These are phyloP conservation scores for Botrytis deweyae DNA, from an alignment of 2,329 filamentous ascomycete genomes.

Conservation along the genomic window DNA sequence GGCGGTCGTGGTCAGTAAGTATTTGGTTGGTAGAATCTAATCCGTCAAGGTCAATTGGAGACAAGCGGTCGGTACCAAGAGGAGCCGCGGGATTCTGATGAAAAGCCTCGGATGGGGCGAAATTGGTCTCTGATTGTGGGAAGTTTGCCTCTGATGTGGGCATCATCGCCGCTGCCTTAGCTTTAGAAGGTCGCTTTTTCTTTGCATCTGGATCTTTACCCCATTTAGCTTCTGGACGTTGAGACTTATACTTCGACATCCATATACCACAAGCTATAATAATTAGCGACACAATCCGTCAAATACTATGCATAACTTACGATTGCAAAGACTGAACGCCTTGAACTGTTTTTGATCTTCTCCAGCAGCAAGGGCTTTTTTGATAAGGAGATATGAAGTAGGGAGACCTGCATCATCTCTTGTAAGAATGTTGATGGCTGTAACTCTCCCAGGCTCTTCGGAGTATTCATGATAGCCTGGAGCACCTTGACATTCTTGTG, in stretches of 20 bases:
- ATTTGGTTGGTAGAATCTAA: conserved; percentile 8
- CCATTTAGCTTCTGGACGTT: conserved; percentile 84
- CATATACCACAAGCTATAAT: conserved; percentile 80
- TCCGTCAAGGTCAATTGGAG: conserved; percentile 19
- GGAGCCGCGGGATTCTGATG: neutral
- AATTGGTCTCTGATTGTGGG: conserved; percentile 45
- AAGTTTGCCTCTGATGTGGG: conserved; percentile 40
- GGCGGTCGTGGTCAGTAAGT: neutral
- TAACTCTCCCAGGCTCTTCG: conserved; percentile 69
- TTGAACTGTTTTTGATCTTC: conserved; percentile 68
- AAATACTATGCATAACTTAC: conserved; percentile 48
- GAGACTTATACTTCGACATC: conserved; percentile 83
- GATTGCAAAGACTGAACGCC: conserved; percentile 83
- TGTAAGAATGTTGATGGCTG: conserved; percentile 69
- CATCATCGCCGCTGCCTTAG: conserved; percentile 27
- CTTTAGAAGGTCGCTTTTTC: conserved; percentile 43
- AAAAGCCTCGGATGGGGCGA: conserved; percentile 33
- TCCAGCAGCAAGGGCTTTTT: conserved; percentile 64
- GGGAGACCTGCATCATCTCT: conserved; percentile 62
- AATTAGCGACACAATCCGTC: conserved; percentile 28
- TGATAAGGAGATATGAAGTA: conserved; percentile 70
- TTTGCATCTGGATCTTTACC: conserved; percentile 53
- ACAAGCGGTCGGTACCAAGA: conserved; percentile 11
- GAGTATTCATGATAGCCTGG: conserved; percentile 71
- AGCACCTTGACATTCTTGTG: conserved; percentile 68